phyloP scores from a whole-genome alignment of 2,329 filamentous ascomycete genomes.

The Elsinoe batatas region DNA sequence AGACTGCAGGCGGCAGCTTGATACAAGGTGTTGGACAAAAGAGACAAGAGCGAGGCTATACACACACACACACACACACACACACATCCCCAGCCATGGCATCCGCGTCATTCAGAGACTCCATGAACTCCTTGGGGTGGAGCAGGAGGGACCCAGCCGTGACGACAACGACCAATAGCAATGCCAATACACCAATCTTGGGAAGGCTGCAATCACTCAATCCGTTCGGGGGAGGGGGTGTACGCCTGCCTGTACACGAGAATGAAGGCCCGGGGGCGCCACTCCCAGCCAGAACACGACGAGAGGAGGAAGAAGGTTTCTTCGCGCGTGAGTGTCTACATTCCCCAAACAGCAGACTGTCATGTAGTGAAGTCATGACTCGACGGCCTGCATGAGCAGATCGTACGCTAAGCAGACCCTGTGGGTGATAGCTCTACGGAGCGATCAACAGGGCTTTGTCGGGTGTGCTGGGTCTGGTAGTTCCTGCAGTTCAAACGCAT shows the following conservation, averaged over 20 bases:
- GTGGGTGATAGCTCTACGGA: neutral
- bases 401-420: constrained; percentile 10
- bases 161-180: constrained; percentile 67
- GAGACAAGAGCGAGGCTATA: neutral
- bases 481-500: constrained; percentile 13
- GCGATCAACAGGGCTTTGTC: constrained; percentile 7
- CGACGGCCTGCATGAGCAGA: constrained; percentile 12
- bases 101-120: constrained; percentile 81
- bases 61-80: constrained; percentile 4
- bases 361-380: constrained; percentile 11
- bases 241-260: constrained; percentile 79
- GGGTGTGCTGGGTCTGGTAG: neutral
- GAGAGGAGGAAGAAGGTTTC: constrained; percentile 92
- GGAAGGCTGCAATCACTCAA: constrained; percentile 77
- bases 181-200: constrained; percentile 61
- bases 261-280: constrained; percentile 65
- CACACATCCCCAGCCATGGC: constrained; percentile 51
- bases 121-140: constrained; percentile 92
- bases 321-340: constrained; percentile 69
- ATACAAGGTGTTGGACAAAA: constrained; percentile 6
- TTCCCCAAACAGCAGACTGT: constrained; percentile 15
- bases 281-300: constrained; percentile 69
- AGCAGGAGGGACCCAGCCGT: constrained; percentile 71
- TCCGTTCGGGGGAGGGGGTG: constrained; percentile 77
- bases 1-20: constrained; percentile 8